Base-by-base conservation (phyloP, 2,329 filamentous ascomycete genomes). In the Calonectria multiphialidica region DNA sequence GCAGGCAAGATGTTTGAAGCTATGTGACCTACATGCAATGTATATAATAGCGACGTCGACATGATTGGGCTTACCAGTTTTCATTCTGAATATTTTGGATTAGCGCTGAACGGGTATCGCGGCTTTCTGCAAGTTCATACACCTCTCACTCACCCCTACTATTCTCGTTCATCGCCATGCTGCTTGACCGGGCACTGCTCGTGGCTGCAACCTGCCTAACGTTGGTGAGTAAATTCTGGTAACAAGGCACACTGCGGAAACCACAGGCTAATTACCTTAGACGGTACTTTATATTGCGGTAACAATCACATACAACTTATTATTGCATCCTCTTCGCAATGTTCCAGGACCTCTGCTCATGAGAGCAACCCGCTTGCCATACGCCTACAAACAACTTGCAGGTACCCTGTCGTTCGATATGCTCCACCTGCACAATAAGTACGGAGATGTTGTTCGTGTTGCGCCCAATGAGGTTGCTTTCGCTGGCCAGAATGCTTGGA, bases 261-360 rank as follows among this genome's bases (percentile, higher is more conserved):
- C 15, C 2, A 5, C n/a, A 23, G 13, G 18, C n/a, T 57, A 40
- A 37, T 21, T n/a, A 8, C 13, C 6, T 37, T 21, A 57, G 53
- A 5, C 21, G 7, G 15, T 57, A 16, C 18, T 57, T 10, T 57
- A 57, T 18, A 35, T 35, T 9, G 4, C 33, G 7, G 33, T 12
- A 28, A 47, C 8, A 23, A 4, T 68, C 3, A 23, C 42, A 5
- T 70, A 66, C 44, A 66, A 70, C 18, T 4, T 66, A 4, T 62
- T 66, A 18, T 13, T 70, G 3, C 62, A 70, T 21, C 68, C 68
- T 2, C 68, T 70, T 15, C 50, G 62, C 16, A 61, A 62, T 30
- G 59, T 66, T 37, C 68, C 68, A 13, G 68, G 68, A 8, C 68
- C 68, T n/a, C 30, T 59, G 6, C 50, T 70, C 12, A 66, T 44